Base-by-base conservation (phyloP, 2,329 filamentous ascomycete species). In the Bipolaris oryzae region DNA sequence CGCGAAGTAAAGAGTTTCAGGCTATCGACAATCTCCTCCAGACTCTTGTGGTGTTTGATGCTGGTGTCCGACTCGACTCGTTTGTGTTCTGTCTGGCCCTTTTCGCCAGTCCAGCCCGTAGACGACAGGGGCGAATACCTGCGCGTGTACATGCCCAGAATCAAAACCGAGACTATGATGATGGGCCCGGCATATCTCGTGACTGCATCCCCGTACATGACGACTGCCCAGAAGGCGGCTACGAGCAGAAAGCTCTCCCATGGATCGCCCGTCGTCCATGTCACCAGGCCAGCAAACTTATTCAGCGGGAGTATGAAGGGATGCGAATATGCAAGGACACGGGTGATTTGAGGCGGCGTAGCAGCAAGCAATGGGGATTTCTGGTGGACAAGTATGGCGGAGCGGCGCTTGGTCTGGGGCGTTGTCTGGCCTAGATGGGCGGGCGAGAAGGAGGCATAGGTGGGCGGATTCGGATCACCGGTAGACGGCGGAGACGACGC, bases 231-330 rank as follows among this genome's bases (percentile, higher is more conserved):
- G 73, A 96, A 99, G 31, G 80, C 83, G 16, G 88, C 88, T 3
- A 99, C 84, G 31, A 99, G 76, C 59, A 99, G 81, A 72, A 98
- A 99, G 81, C 93, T 97, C 81, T 98, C 92, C 94, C 94, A 99
- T 0, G 93, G 88, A 74, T 99, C 95, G 37, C 86, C 90, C 0
- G 90, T 93, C 7, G 92, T 96, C 95, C 95, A 99, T 79, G 91
- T 96, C 61, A 99, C 73, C 59, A 99, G 80, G 0, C 94, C 95
- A 2, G 85, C 89, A 15, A 96, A 77, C 72, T 89, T 90, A 75
- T 97, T 98, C 55, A 98, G 81, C 5, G 93, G 92, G 7, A 96
- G 81, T 7, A 99, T 82, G 74, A 97, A 98, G 0, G 95, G 93
- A 74, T 99, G 94, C 62, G 93, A 96, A 75, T 98, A 97, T 62